phyloP scores from a whole-genome alignment of 805 yeast genomes.

The Candida cerambycidarum region DNA sequence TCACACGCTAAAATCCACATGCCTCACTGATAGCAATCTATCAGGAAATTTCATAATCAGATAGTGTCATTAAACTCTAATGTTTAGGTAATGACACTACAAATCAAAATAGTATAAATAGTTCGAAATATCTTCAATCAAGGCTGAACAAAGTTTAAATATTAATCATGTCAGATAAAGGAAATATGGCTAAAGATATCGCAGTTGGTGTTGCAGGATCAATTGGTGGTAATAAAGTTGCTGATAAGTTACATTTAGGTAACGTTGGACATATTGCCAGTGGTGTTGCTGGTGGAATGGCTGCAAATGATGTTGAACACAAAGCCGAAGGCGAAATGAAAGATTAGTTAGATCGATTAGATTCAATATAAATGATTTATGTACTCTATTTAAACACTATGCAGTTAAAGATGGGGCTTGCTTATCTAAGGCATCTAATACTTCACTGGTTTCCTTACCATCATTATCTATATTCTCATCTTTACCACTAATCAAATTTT shows the following conservation, averaged over 20 bases:
- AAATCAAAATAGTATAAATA: not conserved
- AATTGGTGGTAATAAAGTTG: conserved; percentile 39
- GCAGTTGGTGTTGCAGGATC: conserved; percentile 38
- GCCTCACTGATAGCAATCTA: not conserved
- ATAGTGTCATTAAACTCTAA: not conserved
- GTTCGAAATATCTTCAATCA: too few relatives aligned
- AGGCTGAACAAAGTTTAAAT: too few relatives aligned
- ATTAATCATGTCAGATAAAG: conserved; percentile 13
- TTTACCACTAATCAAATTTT: too few relatives aligned
- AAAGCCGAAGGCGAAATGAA: conserved; percentile 26
- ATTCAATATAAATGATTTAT: too few relatives aligned
- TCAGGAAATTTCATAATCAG: not conserved
- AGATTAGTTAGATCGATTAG: not conserved
- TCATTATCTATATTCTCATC: too few relatives aligned
- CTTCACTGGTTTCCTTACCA: too few relatives aligned
- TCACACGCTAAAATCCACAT: conserved; percentile 1
- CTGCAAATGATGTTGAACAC: conserved; percentile 33
- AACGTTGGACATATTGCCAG: conserved; percentile 34
- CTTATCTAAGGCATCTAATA: too few relatives aligned
- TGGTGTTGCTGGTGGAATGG: conserved; percentile 33
- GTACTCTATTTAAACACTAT: too few relatives aligned
- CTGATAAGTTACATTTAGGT: conserved; percentile 32
- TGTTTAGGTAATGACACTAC: conserved; percentile 1
- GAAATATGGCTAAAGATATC: conserved; percentile 30
- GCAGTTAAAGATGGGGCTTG: too few relatives aligned